These are phyloP conservation scores for Penicillium diatomitis DNA, from an alignment of 495 filamentous ascomycete genomes.

Conservation along the genomic window DNA sequence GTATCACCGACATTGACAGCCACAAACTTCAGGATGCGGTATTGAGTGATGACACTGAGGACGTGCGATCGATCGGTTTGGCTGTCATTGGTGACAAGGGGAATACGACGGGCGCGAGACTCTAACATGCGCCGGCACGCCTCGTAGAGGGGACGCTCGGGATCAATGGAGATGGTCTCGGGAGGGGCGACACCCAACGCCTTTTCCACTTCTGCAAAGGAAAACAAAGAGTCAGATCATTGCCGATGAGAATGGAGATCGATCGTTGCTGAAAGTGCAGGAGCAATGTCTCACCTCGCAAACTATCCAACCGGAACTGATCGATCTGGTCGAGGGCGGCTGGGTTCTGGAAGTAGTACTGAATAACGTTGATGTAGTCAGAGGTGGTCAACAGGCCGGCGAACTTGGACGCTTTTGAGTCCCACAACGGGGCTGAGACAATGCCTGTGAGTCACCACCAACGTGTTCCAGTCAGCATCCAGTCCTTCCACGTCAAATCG, in stretches of 20 bases:
- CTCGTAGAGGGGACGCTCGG: constrained; percentile 82
- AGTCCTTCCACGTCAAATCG: too few relatives aligned
- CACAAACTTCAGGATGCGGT: constrained; percentile 96
- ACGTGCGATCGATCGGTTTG: constrained; percentile 91
- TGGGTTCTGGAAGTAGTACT: constrained; percentile 98
- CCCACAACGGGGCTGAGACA: constrained; percentile 96
- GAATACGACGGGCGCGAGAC: constrained; percentile 86
- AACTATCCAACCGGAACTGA: constrained; percentile 86
- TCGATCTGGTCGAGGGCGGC: constrained; percentile 82
- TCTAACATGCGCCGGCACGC: constrained; percentile 91
- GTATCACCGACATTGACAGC: constrained; percentile 94
- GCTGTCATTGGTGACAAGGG: constrained; percentile 87
- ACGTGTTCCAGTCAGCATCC: constrained; percentile 5
- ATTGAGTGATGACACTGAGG: constrained; percentile 94
- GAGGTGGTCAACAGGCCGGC: constrained; percentile 90
- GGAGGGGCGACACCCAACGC: constrained; percentile 84
- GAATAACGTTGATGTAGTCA: constrained; percentile 97
- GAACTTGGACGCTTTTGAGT: constrained; percentile 87
- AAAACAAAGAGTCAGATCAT: too few relatives aligned
- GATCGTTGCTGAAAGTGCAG: too few relatives aligned
- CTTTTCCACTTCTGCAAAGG: constrained; percentile 72
- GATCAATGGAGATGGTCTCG: constrained; percentile 93
- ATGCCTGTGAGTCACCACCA: constrained; percentile 56
- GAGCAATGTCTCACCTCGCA: constrained; percentile 54
- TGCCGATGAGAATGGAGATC: too few relatives aligned